Conservation (phyloP, 768 basidiomycete species). For the Xerocomellus intermedius region DNA sequence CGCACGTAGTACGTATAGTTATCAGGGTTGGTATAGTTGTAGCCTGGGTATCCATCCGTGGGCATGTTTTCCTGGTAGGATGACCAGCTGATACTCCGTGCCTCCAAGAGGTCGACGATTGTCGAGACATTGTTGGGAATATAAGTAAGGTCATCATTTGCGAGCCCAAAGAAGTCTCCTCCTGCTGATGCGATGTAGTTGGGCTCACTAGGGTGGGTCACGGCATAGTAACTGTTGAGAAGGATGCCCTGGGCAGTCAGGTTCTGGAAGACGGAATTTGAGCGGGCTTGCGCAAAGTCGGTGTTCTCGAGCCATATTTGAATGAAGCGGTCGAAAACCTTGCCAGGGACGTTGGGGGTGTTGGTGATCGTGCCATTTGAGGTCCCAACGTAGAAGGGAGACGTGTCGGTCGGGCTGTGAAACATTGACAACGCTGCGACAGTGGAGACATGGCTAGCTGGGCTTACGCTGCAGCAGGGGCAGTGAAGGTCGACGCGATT, state of each 20-base stretch:
- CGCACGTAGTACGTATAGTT: conserved; percentile 52
- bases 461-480: conserved; percentile 30
- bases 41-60: conserved; percentile 44
- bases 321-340: conserved; percentile 47
- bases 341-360: conserved; percentile 37
- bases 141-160: conserved; percentile 34
- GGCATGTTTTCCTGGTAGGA: conserved; percentile 63
- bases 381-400: conserved; percentile 40
- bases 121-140: conserved; percentile 52
- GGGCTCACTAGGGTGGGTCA: conserved; percentile 62
- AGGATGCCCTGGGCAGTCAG: conserved; percentile 51
- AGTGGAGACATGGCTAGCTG: not conserved
- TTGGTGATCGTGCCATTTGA: conserved; percentile 45
- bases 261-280: conserved; percentile 30
- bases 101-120: conserved; percentile 59
- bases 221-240: conserved; percentile 44
- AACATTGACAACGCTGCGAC: not conserved
- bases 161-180: conserved; percentile 54
- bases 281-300: conserved; percentile 39
- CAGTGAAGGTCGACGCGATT: conserved; percentile 25
- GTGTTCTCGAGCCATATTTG: conserved; percentile 67
- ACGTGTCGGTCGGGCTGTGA: conserved; percentile 29
- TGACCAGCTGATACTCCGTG: conserved; percentile 56
- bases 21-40: conserved; percentile 31
- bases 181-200: conserved; percentile 51